These are phyloP conservation scores for Scedosporium dehoogii DNA, from an alignment of 2,329 filamentous ascomycete genomes.

Conservation along the genomic window DNA sequence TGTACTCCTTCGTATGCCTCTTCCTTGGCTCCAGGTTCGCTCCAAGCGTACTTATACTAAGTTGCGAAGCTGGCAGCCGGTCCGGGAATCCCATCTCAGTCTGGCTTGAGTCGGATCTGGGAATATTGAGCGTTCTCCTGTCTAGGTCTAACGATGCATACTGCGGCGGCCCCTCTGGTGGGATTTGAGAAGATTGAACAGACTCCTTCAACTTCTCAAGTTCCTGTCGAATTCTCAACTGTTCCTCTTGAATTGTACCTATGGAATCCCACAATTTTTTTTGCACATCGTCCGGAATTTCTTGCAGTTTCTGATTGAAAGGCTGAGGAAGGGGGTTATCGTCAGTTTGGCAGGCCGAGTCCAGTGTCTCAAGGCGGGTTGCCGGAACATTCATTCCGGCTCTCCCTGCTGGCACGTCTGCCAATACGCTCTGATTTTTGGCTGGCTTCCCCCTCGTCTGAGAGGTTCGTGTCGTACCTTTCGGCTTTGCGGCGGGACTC, in stretches of 20 bases:
- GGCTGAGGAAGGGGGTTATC: not conserved
- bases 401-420: not conserved
- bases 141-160: no score
- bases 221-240: not conserved
- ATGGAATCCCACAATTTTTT: not conserved
- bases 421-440: not conserved
- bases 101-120: not conserved
- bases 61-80: not conserved
- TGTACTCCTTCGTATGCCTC: conserved; percentile 4
- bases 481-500: not conserved
- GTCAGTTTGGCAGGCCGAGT: not conserved
- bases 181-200: not conserved
- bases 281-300: not conserved
- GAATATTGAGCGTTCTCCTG: not conserved
- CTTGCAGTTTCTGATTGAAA: not conserved
- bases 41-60: not conserved
- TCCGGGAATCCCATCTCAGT: not conserved
- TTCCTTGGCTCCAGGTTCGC: not conserved
- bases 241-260: not conserved
- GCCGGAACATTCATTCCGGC: no score
- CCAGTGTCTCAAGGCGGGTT: no score
- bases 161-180: not conserved
- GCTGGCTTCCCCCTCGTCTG: not conserved
- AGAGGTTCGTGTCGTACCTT: not conserved
- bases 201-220: not conserved